phyloP scores from a whole-genome alignment of 2,329 filamentous ascomycete species.

The Hypocrella siamensis region DNA sequence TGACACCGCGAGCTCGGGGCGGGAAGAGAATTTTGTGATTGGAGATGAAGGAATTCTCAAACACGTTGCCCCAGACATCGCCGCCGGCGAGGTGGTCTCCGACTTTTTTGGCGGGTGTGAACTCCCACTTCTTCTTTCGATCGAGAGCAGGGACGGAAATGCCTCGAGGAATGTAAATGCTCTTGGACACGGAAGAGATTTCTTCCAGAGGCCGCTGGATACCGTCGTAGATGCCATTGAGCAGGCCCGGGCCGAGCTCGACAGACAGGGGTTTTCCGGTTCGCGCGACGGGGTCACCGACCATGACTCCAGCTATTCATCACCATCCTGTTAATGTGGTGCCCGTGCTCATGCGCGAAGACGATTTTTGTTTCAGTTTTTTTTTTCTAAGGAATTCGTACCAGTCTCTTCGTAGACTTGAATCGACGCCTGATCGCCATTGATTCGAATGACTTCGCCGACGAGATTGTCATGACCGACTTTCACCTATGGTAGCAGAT shows the following conservation, averaged over 20 bases:
- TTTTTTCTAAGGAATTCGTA: slow-evolving; percentile 23
- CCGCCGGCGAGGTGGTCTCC: slow-evolving; percentile 95
- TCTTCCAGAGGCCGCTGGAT: slow-evolving; percentile 88
- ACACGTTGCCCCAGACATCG: slow-evolving; percentile 89
- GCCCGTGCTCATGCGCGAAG: too few species aligned
- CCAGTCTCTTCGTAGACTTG: slow-evolving; percentile 99
- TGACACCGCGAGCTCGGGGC: slow-evolving; percentile 76
- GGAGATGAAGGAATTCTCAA: slow-evolving; percentile 87
- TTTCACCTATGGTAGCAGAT: slow-evolving; percentile 55
- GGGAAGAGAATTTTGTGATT: slow-evolving; percentile 90
- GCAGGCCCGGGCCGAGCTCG: slow-evolving; percentile 88
- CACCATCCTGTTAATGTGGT: background rate
- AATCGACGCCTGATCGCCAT: slow-evolving; percentile 86
- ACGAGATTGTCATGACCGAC: slow-evolving; percentile 86
- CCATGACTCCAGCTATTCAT: slow-evolving; percentile 70
- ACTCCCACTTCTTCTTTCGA: slow-evolving; percentile 90
- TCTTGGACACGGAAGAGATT: slow-evolving; percentile 62
- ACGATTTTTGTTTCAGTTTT: too few species aligned
- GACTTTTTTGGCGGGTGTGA: slow-evolving; percentile 79
- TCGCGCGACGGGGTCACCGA: slow-evolving; percentile 80
- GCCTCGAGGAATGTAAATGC: slow-evolving; percentile 96
- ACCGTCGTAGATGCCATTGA: slow-evolving; percentile 99
- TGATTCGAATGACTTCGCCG: slow-evolving; percentile 97
- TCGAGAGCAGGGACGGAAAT: slow-evolving; percentile 78
- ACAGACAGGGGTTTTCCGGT: slow-evolving; percentile 95